A percentile compares a stretch with the other conserved stretches of the same genome.
Conservation (phyloP, 1,284 basidiomycete species). For the Sanghuangporus baumii region DNA sequence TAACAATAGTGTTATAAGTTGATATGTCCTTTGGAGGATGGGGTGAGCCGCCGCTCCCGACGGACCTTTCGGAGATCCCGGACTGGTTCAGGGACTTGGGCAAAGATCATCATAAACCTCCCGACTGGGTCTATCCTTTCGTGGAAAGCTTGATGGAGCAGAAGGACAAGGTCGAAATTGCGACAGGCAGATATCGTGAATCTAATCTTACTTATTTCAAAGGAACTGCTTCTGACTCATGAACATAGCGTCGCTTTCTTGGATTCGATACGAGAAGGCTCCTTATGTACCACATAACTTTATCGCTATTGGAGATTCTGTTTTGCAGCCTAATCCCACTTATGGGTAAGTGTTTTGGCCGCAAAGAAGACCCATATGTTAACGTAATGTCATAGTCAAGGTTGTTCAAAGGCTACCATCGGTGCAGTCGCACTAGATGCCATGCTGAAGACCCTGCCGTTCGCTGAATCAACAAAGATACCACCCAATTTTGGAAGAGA, state of each 20-base stretch:
- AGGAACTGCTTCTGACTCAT: not conserved
- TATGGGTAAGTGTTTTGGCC: slow-evolving; percentile 11
- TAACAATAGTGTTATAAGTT: not conserved
- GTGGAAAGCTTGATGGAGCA: not conserved
- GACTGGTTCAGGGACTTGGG: slow-evolving; percentile 5
- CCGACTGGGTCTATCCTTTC: not conserved
- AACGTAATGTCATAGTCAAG: slow-evolving; percentile 8
- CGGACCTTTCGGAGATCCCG: slow-evolving; percentile 4
- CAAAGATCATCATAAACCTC: not conserved
- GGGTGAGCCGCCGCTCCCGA: slow-evolving; percentile 7
- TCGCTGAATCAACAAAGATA: slow-evolving; percentile 1
- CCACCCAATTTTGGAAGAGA: slow-evolving; percentile 11
- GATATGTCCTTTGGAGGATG: slow-evolving; percentile 1
- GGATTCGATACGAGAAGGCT: slow-evolving; percentile 15
- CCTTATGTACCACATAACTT: slow-evolving; percentile 17
- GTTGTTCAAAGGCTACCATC: slow-evolving; percentile 14
- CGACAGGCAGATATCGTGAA: slow-evolving; percentile 5
- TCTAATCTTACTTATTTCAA: not conserved
- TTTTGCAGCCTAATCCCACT: slow-evolving; percentile 17
- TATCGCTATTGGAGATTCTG: slow-evolving; percentile 17
- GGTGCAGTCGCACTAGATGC: slow-evolving; percentile 17
- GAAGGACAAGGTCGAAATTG: slow-evolving; percentile 1
- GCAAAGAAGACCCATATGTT: not conserved
- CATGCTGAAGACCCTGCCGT: not conserved
- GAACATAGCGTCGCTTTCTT: slow-evolving; percentile 1